Conservation (phyloP, 177 flowering plant genomes). For the Telopea speciosissima region DNA sequence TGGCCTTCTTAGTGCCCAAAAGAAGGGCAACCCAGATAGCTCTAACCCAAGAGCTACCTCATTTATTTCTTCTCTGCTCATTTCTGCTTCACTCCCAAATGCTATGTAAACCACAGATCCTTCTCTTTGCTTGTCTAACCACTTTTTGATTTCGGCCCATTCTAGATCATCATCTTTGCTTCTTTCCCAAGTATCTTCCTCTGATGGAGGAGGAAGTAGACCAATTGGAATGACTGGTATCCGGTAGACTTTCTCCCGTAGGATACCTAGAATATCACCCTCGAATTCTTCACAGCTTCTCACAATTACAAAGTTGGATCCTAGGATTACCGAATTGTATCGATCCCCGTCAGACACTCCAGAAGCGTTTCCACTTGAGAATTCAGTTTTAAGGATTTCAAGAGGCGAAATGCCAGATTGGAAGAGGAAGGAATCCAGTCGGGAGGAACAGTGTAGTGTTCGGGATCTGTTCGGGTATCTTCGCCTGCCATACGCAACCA, state of each 20-base stretch:
- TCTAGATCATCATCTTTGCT: background rate
- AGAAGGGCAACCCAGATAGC: constrained; percentile 31
- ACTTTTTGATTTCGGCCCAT: background rate
- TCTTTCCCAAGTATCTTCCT: background rate
- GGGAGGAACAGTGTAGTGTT: constrained; percentile 26
- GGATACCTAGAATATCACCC: constrained; percentile 17
- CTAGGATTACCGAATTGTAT: background rate
- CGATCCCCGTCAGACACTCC: constrained; percentile 3
- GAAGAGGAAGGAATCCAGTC: constrained; percentile 35
- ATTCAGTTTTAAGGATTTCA: constrained; percentile 12
- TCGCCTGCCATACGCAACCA: background rate
- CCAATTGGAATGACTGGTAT: constrained; percentile 15
- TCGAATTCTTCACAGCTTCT: constrained; percentile 18
- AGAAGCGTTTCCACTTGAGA: background rate
- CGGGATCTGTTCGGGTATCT: constrained; percentile 14
- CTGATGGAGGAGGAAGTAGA: background rate
- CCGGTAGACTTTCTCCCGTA: constrained; percentile 12
- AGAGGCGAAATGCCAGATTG: constrained; percentile 9
- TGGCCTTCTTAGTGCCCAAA: constrained; percentile 28
- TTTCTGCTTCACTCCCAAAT: constrained; percentile 31
- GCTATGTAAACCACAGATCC: constrained; percentile 36
- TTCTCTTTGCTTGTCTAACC: constrained; percentile 20
- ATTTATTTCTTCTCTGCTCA: constrained; percentile 20
- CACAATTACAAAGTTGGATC: background rate
- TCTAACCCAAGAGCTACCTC: constrained; percentile 42